A percentile compares a stretch with the other conserved stretches of the same genome.
phyloP scores from a whole-genome alignment of 176 grass and related monocot genomes.

The Chloris gayana region DNA sequence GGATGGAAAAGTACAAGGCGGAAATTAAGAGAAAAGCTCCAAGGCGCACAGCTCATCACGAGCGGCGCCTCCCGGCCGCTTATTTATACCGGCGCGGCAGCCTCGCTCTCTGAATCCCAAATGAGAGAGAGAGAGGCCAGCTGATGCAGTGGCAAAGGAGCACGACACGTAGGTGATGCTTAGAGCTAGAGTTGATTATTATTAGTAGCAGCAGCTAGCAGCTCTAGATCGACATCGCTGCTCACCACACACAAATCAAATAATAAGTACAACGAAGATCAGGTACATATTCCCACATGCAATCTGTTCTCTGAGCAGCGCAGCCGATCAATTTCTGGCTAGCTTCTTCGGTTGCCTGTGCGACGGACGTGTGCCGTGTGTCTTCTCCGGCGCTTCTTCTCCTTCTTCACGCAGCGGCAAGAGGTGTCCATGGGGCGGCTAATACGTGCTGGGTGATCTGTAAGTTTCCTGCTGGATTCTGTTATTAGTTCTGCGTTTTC shows the following conservation, averaged over 20 bases:
- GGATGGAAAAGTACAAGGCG: constrained; percentile 18
- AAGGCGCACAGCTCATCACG: not conserved
- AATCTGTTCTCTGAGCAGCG: not conserved
- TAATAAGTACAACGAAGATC: not conserved
- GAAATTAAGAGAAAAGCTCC: constrained; percentile 13
- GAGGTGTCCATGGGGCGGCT: not conserved
- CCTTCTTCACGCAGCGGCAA: not conserved
- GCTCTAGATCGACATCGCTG: not conserved
- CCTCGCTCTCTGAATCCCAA: not conserved
- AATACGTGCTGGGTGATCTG: not conserved
- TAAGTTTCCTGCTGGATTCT: not conserved
- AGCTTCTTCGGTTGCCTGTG: not conserved
- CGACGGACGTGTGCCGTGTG: not conserved
- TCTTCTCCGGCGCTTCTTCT: not conserved
- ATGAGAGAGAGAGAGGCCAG: not conserved
- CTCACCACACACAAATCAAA: not conserved
- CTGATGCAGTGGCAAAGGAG: not conserved
- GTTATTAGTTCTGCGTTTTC: not conserved
- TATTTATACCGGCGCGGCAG: constrained; percentile 15
- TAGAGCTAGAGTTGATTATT: not conserved
- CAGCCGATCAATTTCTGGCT: not conserved
- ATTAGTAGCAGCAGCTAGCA: not conserved
- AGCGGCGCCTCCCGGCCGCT: constrained; percentile 17
- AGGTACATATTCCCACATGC: not conserved
- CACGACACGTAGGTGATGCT: not conserved